Conservation (phyloP, 2,329 filamentous ascomycete genomes). For the Clonostachys rosea region DNA sequence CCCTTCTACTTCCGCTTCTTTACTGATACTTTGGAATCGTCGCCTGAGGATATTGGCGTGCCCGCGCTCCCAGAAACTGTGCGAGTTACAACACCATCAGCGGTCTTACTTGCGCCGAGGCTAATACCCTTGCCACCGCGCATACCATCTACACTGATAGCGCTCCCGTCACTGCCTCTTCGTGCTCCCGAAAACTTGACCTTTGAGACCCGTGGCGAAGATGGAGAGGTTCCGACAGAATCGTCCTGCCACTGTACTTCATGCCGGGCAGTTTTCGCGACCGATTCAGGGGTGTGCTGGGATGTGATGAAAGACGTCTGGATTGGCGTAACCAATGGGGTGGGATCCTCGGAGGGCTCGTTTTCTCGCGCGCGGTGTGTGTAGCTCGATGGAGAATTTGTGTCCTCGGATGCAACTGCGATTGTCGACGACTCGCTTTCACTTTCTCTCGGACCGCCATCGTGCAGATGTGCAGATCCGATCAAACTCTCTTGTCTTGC, state of each 20-base stretch:
- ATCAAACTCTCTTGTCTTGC: slow-evolving; percentile 47
- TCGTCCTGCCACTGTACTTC: background rate
- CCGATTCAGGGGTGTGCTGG: no score
- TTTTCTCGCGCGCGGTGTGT: no score
- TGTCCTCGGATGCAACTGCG: background rate
- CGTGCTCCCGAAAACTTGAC: slow-evolving; percentile 17
- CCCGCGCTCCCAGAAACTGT: no score
- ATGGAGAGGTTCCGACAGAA: slow-evolving; percentile 1
- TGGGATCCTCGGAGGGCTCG: no score
- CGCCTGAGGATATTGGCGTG: no score
- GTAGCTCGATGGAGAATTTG: background rate
- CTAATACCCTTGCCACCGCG: slow-evolving; percentile 31
- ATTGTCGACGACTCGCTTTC: slow-evolving; percentile 1
- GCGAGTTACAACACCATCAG: background rate
- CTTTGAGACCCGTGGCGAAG: slow-evolving; percentile 12
- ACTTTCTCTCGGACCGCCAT: slow-evolving; percentile 8
- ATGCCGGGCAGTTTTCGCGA: background rate
- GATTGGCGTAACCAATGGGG: no score
- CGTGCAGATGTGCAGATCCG: slow-evolving; percentile 14
- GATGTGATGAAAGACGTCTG: no score
- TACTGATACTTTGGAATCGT: no score
- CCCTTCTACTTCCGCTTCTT: no score
- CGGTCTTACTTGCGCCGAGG: slow-evolving; percentile 28
- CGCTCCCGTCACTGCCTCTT: slow-evolving; percentile 15
- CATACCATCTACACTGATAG: slow-evolving; percentile 32